A percentile compares a stretch with the other conserved stretches of the same genome.
Evolutionary conservation across 2,329 filamentous ascomycete genomes (phyloP).

Genomic region (Penicillium expansum): DNA sequence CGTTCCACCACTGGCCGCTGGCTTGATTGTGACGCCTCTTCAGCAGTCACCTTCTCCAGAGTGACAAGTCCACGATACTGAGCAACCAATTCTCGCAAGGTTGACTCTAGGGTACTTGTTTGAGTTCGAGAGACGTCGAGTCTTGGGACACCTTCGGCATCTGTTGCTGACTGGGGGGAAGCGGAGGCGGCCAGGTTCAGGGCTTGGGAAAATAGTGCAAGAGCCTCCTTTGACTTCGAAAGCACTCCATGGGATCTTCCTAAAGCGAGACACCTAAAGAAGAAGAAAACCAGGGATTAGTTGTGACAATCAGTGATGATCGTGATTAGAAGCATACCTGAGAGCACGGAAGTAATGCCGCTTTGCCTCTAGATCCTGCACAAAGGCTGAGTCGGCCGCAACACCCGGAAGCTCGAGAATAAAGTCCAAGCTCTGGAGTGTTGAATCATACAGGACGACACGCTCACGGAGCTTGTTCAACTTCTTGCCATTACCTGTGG

Average conservation of each 20-base stretch:
- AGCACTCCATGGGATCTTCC: conserved; percentile 78
- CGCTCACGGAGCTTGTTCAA: conserved; percentile 80
- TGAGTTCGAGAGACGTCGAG: conserved; percentile 64
- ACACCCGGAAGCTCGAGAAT: conserved; percentile 88
- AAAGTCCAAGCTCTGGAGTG: conserved; percentile 83
- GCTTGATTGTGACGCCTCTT: conserved; percentile 44
- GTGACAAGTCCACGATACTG: conserved; percentile 84
- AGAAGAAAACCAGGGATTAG: conserved; percentile 3
- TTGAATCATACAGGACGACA: conserved; percentile 86
- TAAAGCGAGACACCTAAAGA: conserved; percentile 70
- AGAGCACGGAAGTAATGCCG: conserved; percentile 81
- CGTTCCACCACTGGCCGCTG: conserved; percentile 68
- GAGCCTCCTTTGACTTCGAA: conserved; percentile 69
- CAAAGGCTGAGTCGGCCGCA: conserved; percentile 73
- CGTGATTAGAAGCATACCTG: conserved; percentile 57
- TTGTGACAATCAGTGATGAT: conserved; percentile 10
- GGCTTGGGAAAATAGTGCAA: conserved; percentile 79
- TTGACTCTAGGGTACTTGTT: conserved; percentile 56
- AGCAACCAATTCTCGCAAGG: conserved; percentile 69
- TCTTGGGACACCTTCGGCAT: conserved; percentile 56
- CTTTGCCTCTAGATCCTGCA: conserved; percentile 74
- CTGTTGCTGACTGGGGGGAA: conserved; percentile 45
- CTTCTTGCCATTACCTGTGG: conserved; percentile 70
- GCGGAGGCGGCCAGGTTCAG: conserved; percentile 58
- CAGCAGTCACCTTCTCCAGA: conserved; percentile 62